Conservation (phyloP, 2,329 filamentous ascomycete genomes). For the Trichoderma atroviride region DNA sequence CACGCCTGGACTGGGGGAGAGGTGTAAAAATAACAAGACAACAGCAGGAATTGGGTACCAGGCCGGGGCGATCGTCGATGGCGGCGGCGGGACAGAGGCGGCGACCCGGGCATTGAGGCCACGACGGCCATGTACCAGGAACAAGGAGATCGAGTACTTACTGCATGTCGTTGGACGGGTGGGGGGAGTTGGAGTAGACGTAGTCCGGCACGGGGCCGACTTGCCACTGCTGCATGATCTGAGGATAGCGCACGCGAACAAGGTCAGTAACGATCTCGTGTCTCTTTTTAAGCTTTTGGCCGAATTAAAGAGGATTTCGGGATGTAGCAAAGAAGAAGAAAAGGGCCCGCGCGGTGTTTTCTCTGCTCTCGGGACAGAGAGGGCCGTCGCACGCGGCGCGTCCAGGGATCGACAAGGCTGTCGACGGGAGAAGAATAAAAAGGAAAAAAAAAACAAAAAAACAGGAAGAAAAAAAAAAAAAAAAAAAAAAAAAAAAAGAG, state of each 20-base stretch:
- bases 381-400: conserved; percentile 15
- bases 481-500: not conserved
- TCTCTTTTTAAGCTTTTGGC: conserved; percentile 14
- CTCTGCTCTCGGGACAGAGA: not conserved
- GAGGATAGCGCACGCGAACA: conserved; percentile 32
- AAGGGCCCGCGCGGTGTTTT: not conserved
- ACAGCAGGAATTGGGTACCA: conserved; percentile 28
- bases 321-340: conserved; percentile 19
- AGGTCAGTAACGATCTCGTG: conserved; percentile 31
- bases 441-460: not conserved
- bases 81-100: conserved; percentile 4
- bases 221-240: conserved; percentile 66
- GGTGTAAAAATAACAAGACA: conserved; percentile 22
- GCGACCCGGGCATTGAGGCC: conserved; percentile 9
- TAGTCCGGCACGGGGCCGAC: conserved; percentile 63
- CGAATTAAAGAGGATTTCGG: conserved; percentile 25
- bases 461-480: not conserved
- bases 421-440: not conserved
- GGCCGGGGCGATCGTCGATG: not conserved
- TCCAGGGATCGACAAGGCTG: conserved; percentile 4
- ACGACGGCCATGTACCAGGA: conserved; percentile 35
- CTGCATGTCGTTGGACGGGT: conserved; percentile 60
- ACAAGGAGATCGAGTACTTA: conserved; percentile 52
- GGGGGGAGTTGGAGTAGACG: conserved; percentile 58
- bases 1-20: conserved; percentile 23